phyloP scores from a whole-genome alignment of 2,329 filamentous ascomycete species.

The Cladosporium colombiae region DNA sequence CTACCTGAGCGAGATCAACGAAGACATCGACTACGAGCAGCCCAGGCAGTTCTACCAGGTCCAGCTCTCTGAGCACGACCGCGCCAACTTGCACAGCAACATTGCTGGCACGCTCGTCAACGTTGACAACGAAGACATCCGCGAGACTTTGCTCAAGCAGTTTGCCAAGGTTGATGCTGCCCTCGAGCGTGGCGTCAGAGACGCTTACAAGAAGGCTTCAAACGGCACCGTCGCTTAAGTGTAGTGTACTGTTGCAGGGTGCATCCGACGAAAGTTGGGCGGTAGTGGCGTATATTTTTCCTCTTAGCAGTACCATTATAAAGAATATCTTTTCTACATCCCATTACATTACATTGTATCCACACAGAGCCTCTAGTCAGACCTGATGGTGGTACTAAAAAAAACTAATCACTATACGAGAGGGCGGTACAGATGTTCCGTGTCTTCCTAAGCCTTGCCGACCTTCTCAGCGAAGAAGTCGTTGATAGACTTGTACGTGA shows the following conservation, averaged over 20 bases:
- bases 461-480: slow-evolving; percentile 33
- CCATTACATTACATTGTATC: slow-evolving; percentile 1
- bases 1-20: slow-evolving; percentile 30
- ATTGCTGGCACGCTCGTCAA: slow-evolving; percentile 35
- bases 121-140: slow-evolving; percentile 30
- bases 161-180: slow-evolving; percentile 25
- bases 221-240: not conserved
- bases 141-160: slow-evolving; percentile 29
- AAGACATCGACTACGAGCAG: slow-evolving; percentile 34
- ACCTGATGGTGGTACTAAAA: not conserved
- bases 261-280: not conserved
- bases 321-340: not conserved
- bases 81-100: slow-evolving; percentile 32
- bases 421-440: not conserved
- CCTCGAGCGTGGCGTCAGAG: slow-evolving; percentile 18
- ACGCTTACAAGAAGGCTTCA: slow-evolving; percentile 16
- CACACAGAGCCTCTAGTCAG: not conserved
- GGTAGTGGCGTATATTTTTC: not conserved
- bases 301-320: not conserved
- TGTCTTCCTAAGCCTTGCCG: not conserved
- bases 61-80: slow-evolving; percentile 28
- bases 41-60: slow-evolving; percentile 32
- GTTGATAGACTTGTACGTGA: slow-evolving; percentile 34
- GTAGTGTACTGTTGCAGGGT: not conserved
- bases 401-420: not conserved